Percentiles rank a stretch among this genome's conserved stretches.
Evolutionary conservation across 78 protist genomes (phyloP).

Genomic region (slime mould (Dictyostelium discoideum)): dicty_2.7 NC_007090.3:430001-430500

Average conservation of each 20-base stretch:
- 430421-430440: neutral
- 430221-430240: slow-evolving; percentile 81
- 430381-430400: neutral
- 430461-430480: neutral
- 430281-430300: neutral
- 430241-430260: slow-evolving; percentile 53
- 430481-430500: neutral
- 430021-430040: slow-evolving; percentile 74
- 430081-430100: neutral
- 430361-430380: neutral
- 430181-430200: slow-evolving; percentile 76
- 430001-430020: slow-evolving; percentile 36
- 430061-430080: slow-evolving; percentile 59
- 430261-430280: slow-evolving; percentile 33
- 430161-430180: slow-evolving; percentile 81
- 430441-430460: neutral
- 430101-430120: neutral
- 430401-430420: neutral
- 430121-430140: slow-evolving; percentile 3
- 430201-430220: slow-evolving; percentile 70
- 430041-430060: slow-evolving; percentile 78
- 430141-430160: slow-evolving; percentile 18
- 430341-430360: neutral
- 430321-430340: neutral
- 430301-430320: neutral